These are phyloP conservation scores for Acrocalymma vagum DNA, from an alignment of 2,329 filamentous ascomycete species.

Conservation along the genomic window DNA sequence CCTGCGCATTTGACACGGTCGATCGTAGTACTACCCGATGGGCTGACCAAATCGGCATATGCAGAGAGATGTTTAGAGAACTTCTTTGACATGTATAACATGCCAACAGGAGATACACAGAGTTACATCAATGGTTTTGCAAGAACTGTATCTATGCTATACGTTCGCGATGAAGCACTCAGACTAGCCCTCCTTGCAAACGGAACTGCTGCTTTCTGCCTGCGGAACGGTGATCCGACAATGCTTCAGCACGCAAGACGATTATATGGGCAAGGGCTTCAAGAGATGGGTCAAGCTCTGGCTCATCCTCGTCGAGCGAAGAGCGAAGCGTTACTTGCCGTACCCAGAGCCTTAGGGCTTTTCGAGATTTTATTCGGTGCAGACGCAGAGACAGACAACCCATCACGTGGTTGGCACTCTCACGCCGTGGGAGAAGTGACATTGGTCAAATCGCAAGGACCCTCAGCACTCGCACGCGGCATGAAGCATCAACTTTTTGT, in stretches of 20 bases:
- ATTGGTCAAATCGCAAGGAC: slow-evolving; percentile 28
- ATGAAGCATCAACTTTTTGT: slow-evolving; percentile 28
- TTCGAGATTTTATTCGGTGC: slow-evolving; percentile 36
- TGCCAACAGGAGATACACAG: slow-evolving; percentile 6
- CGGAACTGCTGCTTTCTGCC: slow-evolving; percentile 32
- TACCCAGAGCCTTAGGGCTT: slow-evolving; percentile 22
- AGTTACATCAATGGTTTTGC: slow-evolving; percentile 18
- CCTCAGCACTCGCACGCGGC: slow-evolving; percentile 21
- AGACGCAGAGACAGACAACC: slow-evolving; percentile 22
- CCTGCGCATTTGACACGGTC: background rate
- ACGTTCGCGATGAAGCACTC: slow-evolving; percentile 31
- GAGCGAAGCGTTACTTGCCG: slow-evolving; percentile 34
- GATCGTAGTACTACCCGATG: slow-evolving; percentile 17
- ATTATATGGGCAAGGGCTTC: slow-evolving; percentile 34
- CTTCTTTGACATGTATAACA: slow-evolving; percentile 29
- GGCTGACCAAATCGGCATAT: slow-evolving; percentile 31
- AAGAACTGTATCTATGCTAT: slow-evolving; percentile 23
- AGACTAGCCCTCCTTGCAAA: slow-evolving; percentile 33
- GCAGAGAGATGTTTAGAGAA: slow-evolving; percentile 27
- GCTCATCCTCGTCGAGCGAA: slow-evolving; percentile 17
- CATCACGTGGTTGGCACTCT: slow-evolving; percentile 37
- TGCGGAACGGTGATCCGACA: slow-evolving; percentile 17
- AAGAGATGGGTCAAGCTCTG: slow-evolving; percentile 31
- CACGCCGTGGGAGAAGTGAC: slow-evolving; percentile 37
- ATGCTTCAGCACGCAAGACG: slow-evolving; percentile 28